Evolutionary conservation across 306 rosid genomes (phyloP).

Genomic region (Corylus heterophylla): DNA sequence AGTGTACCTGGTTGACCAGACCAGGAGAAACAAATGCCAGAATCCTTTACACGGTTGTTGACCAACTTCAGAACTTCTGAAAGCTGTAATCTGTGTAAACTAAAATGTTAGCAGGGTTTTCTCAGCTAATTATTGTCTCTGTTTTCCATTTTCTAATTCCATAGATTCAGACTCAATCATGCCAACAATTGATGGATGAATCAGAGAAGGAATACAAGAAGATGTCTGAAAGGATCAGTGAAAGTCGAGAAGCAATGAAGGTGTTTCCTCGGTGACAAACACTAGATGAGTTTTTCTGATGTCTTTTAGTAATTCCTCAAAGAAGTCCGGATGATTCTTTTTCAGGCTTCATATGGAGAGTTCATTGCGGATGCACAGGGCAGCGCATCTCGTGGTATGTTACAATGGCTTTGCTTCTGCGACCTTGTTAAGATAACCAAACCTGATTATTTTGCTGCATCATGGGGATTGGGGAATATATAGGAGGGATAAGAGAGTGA

Average conservation of each 20-base stretch:
- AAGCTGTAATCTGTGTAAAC: too few relatives aligned
- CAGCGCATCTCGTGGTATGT: constrained; percentile 71
- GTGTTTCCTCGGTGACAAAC: constrained; percentile 32
- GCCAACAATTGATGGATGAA: not conserved
- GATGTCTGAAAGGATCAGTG: constrained; percentile 57
- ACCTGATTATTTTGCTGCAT: not conserved
- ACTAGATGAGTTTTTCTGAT: not conserved
- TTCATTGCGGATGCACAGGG: constrained; percentile 72
- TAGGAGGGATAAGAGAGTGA: too few relatives aligned
- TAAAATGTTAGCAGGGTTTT: not conserved
- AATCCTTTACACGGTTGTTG: not conserved
- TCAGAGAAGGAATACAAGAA: constrained; percentile 62
- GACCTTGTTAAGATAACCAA: not conserved
- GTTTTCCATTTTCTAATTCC: not conserved
- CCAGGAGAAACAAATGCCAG: too few relatives aligned
- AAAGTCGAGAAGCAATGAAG: constrained; percentile 80
- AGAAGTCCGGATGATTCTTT: constrained; percentile 17
- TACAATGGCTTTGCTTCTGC: not conserved
- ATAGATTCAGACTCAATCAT: not conserved
- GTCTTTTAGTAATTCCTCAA: constrained; percentile 7
- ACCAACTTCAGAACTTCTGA: not conserved
- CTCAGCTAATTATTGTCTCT: not conserved
- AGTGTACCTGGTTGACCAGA: too few relatives aligned
- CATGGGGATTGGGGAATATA: too few relatives aligned
- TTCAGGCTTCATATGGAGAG: constrained; percentile 76